Evolutionary conservation across 306 rosid species (phyloP), one percentile per base, ranked within the genome.

Genomic region (Prunus mira): DNA sequence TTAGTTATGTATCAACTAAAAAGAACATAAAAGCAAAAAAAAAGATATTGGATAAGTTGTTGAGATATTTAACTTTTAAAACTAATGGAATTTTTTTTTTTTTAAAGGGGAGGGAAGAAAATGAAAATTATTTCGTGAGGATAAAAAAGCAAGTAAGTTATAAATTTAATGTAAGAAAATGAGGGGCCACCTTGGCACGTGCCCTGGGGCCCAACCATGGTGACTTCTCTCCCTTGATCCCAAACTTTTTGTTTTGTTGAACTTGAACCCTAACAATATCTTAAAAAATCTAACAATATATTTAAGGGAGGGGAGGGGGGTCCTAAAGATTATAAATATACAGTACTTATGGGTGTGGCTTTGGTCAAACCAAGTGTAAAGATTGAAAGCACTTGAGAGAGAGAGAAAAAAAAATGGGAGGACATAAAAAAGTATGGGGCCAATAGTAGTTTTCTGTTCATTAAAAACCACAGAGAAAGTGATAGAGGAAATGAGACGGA

Each of bases 381-480:
- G 67, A 62, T 61, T 82, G 82, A 78, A 82, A 75, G 92, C 84
- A 80, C 71, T 84, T 24, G 78, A 72, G 80, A 52, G 69, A 74
- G 72, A 52, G 60, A 50, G 67, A 62, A 32, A 27, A 69, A 34
- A 11, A 72, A 70, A 77, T 65, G 77, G 78, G 62, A 19, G 22
- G 46, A 43, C 30, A 5, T 25, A n/a, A 52, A 55, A n/a, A n/a
- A 5, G 15, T 19, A 51, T 9, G 49, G 57, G 78, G 25, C 79
- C 67, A 82, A 85, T 67, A 65, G 80, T 80, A 65, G 84, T 76
- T 73, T 80, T 78, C 38, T 66, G 79, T 70, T 75, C 88, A 87
- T 78, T 78, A 55, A 80, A 69, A 73, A 6, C 83, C 87, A 68
- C 83, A 80, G 32, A 47, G 84, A 85, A 77, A 81, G 85, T 83